Conservation (phyloP, 495 filamentous ascomycete species). For the Terfezia claveryi region DNA sequence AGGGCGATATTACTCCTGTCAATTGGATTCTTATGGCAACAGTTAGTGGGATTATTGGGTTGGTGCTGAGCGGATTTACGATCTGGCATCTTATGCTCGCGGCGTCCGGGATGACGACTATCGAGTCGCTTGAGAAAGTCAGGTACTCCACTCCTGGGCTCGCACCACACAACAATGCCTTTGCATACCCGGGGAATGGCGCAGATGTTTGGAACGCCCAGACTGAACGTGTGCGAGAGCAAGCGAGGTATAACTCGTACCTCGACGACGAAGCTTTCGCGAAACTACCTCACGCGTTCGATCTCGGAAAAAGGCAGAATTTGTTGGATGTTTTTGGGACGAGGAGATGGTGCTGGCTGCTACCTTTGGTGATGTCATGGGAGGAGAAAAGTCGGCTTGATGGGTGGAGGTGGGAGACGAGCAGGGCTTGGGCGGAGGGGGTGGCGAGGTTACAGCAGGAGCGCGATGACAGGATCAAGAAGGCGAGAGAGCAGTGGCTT, state of each 20-base stretch:
- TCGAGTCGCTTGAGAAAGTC: conserved; percentile 85
- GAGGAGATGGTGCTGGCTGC: conserved; percentile 54
- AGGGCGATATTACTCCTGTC: conserved; percentile 56
- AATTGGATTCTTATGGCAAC: conserved; percentile 78
- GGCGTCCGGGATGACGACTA: conserved; percentile 61
- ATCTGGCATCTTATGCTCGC: conserved; percentile 80
- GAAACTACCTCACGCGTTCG: conserved; percentile 77
- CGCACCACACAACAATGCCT: conserved; percentile 12
- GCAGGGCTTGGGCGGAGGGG: conserved; percentile 43
- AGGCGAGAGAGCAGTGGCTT: conserved; percentile 30
- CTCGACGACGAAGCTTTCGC: conserved; percentile 69
- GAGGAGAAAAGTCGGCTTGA: conserved; percentile 71
- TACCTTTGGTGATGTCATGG: conserved; percentile 67
- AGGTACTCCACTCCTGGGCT: conserved; percentile 34
- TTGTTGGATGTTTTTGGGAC: conserved; percentile 64
- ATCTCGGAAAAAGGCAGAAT: conserved; percentile 62
- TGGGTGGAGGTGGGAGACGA: conserved; percentile 91
- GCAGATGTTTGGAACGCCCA: conserved; percentile 39
- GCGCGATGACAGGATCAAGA: conserved; percentile 34
- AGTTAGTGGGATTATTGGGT: conserved; percentile 67
- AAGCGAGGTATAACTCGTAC: conserved; percentile 66
- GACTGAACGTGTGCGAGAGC: conserved; percentile 42
- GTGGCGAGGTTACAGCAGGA: conserved; percentile 36
- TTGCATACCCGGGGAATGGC: conserved; percentile 20
- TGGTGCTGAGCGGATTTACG: conserved; percentile 78